Evolutionary conservation across 2,329 filamentous ascomycete genomes (phyloP).

Genomic region (Coniochaeta sp.): DNA sequence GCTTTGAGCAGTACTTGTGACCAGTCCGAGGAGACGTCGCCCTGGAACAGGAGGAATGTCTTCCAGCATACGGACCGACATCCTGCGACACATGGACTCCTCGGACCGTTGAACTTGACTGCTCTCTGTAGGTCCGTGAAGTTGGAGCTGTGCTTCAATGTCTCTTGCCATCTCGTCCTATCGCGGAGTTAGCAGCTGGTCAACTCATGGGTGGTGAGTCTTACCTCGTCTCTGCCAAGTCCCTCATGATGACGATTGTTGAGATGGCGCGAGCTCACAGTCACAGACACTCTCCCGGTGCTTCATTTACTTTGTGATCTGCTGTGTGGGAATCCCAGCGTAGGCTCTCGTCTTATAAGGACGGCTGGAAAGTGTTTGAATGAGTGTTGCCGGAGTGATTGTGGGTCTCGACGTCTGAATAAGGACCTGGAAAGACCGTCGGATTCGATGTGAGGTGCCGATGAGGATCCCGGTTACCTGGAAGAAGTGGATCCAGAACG

Average conservation of each 20-base stretch:
- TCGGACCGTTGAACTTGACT: constrained; percentile 51
- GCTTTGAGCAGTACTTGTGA: constrained; percentile 56
- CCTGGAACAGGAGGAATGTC: constrained; percentile 73
- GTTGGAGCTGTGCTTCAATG: constrained; percentile 48
- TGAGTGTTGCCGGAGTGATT: neutral
- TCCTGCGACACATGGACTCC: constrained; percentile 60
- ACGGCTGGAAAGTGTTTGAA: neutral
- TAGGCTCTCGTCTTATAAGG: neutral
- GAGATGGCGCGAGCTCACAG: neutral
- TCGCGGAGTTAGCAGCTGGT: neutral
- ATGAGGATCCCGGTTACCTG: neutral
- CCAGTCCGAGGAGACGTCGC: constrained; percentile 60
- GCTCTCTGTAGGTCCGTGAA: constrained; percentile 56
- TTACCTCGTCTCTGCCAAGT: constrained; percentile 46
- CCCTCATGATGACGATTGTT: constrained; percentile 32
- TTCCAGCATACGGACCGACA: constrained; percentile 91
- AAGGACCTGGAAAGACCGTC: neutral
- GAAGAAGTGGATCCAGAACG: neutral
- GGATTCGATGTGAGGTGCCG: neutral
- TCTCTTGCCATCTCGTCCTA: constrained; percentile 62
- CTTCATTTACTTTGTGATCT: neutral
- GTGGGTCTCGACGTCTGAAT: neutral
- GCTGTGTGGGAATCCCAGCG: neutral
- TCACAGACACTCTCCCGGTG: neutral
- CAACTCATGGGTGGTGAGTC: neutral